Evolutionary conservation across 306 rosid genomes (phyloP), one percentile per base, ranked within the genome.

Genomic region (Psophocarpus tetragonolobus): DNA sequence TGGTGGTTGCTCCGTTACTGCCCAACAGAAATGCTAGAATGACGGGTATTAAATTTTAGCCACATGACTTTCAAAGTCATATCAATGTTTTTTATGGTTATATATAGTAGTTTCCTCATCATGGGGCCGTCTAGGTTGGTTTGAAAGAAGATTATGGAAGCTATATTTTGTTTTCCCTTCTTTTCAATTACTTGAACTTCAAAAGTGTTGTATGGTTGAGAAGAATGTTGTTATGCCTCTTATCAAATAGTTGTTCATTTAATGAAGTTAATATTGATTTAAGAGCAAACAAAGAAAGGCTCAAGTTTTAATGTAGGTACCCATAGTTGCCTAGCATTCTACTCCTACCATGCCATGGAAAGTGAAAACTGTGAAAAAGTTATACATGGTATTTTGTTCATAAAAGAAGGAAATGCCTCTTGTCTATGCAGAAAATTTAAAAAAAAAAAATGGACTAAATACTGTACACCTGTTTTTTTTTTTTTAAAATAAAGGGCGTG

Each of bases 301-400:
- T 38, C 12, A 9, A 38, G 44, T 38, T 38, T 38, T 9, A 47
- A 47, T 47, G 53, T 3, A 9, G 9, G 5, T 35, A 35, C 7
- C 4, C 6, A 3, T 4, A 50, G 26, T 60, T 73, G n/a, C 50
- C 8, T 51, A 21, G 56, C 14, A 77, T 30, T 56, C 54, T 38
- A 38, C 38, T 64, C 39, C 51, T 47, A 60, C 47, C 63, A 61
- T 61, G 74, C 45, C 38, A 20, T 71, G 77, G 73, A 81, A 17
- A 61, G 81, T 54, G 83, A n/a, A n/a, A n/a, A n/a, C n/a, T 56
- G 41, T 0, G 38, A 29, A 82, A 88, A 84, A 74, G 84, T 38
- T 62, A 77, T 27, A 24, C 87, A 66, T 77, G 60, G 60, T 73
- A 73, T 77, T 76, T 81, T 79, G 72, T 38, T n/a, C 38, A 47